Conservation (phyloP, 2,329 filamentous ascomycete species). For the Seiridium cupressi region DNA sequence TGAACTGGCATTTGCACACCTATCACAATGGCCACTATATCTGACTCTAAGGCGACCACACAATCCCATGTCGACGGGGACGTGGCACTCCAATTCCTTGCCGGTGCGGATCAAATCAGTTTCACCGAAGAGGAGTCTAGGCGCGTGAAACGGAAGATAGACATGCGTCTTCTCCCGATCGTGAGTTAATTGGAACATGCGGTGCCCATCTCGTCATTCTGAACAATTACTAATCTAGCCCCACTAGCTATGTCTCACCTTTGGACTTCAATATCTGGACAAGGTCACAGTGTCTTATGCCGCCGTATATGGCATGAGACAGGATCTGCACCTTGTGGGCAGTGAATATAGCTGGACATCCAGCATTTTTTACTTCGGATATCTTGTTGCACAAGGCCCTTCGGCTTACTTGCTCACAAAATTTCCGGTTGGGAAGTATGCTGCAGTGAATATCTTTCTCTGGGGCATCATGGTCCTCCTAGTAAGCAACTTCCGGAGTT, state of each 20-base stretch:
- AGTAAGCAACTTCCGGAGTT: neutral
- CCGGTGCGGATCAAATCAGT: neutral
- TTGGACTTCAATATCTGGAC: constrained; percentile 59
- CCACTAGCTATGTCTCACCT: no score
- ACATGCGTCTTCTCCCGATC: neutral
- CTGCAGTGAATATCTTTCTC: neutral
- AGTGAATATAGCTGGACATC: neutral
- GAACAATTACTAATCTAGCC: no score
- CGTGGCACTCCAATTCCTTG: neutral
- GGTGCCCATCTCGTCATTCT: no score
- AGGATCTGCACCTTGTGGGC: constrained; percentile 41
- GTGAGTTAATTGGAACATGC: neutral
- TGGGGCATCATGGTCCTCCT: neutral
- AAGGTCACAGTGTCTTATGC: constrained; percentile 66
- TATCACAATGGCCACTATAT: no score
- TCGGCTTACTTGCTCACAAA: neutral
- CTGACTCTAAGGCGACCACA: no score
- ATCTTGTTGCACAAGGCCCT: neutral
- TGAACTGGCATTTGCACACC: no score
- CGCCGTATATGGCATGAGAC: constrained; percentile 59
- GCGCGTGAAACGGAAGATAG: neutral
- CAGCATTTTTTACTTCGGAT: neutral
- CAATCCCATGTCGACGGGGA: neutral
- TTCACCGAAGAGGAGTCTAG: neutral
- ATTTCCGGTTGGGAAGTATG: neutral